Evolutionary conservation across 495 filamentous ascomycete species (phyloP).

Genomic region (Astrothelium subdiscretum): DNA sequence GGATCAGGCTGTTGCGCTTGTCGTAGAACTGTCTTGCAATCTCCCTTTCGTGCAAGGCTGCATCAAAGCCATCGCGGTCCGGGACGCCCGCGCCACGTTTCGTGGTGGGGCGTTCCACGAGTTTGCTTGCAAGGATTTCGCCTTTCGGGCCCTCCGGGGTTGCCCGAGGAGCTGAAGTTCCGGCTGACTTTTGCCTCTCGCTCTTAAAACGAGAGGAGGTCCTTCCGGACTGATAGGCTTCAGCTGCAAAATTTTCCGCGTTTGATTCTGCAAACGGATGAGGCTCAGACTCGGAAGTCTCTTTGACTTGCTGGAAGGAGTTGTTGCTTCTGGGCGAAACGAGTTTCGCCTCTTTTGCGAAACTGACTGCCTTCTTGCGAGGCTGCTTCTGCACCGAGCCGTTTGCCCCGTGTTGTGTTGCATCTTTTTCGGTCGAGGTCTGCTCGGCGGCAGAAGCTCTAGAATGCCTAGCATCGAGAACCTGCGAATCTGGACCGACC

Average conservation of each 20-base stretch:
- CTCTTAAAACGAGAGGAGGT: constrained; percentile 26
- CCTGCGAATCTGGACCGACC: constrained; percentile 22
- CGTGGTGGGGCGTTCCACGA: constrained; percentile 48
- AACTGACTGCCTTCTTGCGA: constrained; percentile 62
- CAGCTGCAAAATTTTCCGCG: constrained; percentile 11
- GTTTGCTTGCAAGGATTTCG: constrained; percentile 41
- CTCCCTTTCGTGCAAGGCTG: constrained; percentile 58
- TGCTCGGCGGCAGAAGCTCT: constrained; percentile 16
- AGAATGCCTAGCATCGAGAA: constrained; percentile 7
- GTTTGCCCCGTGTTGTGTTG: constrained; percentile 4
- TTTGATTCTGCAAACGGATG: constrained; percentile 18
- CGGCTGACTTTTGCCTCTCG: constrained; percentile 4
- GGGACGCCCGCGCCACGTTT: constrained; percentile 25
- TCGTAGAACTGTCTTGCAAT: constrained; percentile 71
- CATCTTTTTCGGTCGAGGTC: constrained; percentile 13
- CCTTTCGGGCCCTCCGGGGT: constrained; percentile 44
- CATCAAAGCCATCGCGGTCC: constrained; percentile 64
- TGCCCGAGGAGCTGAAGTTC: background rate
- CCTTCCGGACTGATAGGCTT: constrained; percentile 11
- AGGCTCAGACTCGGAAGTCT: background rate
- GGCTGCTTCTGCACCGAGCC: constrained; percentile 9
- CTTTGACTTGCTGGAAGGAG: constrained; percentile 7
- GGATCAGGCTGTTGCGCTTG: constrained; percentile 66
- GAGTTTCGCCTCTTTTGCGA: constrained; percentile 66
- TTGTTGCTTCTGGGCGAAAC: constrained; percentile 8